Evolutionary conservation across 2,329 filamentous ascomycete species (phyloP), one percentile per base, ranked within the genome.

Genomic region (Aspergillus carbonarius): DNA sequence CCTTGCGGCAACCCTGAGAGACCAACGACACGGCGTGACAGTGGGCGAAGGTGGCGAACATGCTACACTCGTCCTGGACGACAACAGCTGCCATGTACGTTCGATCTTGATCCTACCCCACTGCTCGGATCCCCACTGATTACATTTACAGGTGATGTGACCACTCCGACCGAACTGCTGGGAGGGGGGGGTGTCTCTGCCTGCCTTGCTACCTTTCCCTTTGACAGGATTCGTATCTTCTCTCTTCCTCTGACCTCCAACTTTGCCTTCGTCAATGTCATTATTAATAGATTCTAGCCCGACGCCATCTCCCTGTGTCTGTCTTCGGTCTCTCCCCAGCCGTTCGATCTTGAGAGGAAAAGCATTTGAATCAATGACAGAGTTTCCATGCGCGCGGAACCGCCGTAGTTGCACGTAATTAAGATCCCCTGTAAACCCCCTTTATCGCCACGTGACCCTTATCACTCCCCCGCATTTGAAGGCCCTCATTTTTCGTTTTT

Each of bases 111-210:
- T 9, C 17, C 39, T 20, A 23, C 10, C 27, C 27, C 17, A 42
- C 20, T 9, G 10, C 17, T 42, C 18, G 13, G 39, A 18, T 23
- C 39, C 9, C 39, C 10, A 47, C 66, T 42, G 4, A 40, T 52
- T n/a, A 32, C 1, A 39, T 3, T 34, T 46, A n/a, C 58, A 74
- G 72, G 65, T 74, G 44, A 74, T 74, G 72, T 74, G 66, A 72
- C 56, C 54, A 39, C 27, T n/a, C 32, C 27, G 40, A 46, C 53
- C 5, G 32, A 39, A 32, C 30, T 17, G 7, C 40, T 20, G 42
- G 32, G n/a, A n/a, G n/a, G 18, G 7, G 10, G 30, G 10, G 37
- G 7, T 42, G 34, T 48, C n/a, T 48, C n/a, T 25, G 25, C 25
- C 25, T 18, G 25, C 44, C 23, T 30, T 30, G 17, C 25, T 30